A percentile compares a stretch with the other conserved stretches of the same genome.
Evolutionary conservation across 1,284 basidiomycete species (phyloP).

Genomic region (Termitomyces sp.): DNA sequence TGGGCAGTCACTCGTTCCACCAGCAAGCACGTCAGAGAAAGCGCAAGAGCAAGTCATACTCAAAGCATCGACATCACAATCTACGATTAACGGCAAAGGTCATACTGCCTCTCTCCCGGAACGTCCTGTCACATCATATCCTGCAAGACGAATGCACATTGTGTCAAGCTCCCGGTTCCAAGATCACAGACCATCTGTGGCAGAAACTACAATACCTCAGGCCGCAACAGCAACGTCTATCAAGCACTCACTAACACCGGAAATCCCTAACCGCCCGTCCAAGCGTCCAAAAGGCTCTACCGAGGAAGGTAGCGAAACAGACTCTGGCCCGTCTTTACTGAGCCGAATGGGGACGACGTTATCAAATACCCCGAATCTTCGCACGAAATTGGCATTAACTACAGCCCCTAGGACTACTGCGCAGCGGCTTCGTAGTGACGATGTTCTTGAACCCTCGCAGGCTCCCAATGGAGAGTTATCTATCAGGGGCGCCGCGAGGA

Average conservation of each 20-base stretch:
- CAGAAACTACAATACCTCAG: not conserved
- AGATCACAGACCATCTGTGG: constrained; percentile 3
- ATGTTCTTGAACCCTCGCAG: constrained; percentile 5
- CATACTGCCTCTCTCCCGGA: constrained; percentile 9
- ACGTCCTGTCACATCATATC: constrained; percentile 9
- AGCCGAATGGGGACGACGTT: constrained; percentile 31
- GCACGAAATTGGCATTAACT: constrained; percentile 17
- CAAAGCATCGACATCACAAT: constrained; percentile 7
- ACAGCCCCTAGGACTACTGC: constrained; percentile 2
- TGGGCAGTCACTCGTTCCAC: constrained; percentile 43
- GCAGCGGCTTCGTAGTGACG: constrained; percentile 4
- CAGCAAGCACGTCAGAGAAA: constrained; percentile 19
- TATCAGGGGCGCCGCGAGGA: constrained; percentile 52
- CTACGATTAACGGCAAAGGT: constrained; percentile 6
- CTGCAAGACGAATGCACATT: constrained; percentile 15
- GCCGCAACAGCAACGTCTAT: not conserved
- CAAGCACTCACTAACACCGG: constrained; percentile 15
- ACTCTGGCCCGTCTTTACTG: constrained; percentile 34
- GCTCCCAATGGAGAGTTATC: constrained; percentile 37
- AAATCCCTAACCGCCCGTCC: constrained; percentile 23
- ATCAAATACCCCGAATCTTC: constrained; percentile 13
- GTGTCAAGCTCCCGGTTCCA: constrained; percentile 8
- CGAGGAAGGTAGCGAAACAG: constrained; percentile 17
- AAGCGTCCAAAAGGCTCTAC: constrained; percentile 31
- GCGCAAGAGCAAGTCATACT: constrained; percentile 8